Base-by-base conservation (phyloP, 1,139 yeast genomes). In the Yarrowia galli region DNA sequence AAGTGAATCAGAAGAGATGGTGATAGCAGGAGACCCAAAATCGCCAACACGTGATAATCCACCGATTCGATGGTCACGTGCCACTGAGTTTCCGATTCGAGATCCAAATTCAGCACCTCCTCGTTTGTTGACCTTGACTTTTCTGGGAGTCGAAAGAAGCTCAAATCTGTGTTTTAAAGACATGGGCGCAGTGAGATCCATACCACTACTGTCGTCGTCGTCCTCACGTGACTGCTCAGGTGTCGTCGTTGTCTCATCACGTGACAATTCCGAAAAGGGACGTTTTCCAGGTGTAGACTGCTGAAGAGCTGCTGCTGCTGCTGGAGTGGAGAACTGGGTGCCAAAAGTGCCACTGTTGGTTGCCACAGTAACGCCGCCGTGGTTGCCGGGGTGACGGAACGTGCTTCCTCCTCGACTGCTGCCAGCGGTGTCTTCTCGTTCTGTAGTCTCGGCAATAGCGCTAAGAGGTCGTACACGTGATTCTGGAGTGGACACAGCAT, bases 251-350 rank as follows among this genome's bases (percentile, higher is more conserved):
- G n/a, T 22, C 36, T 58, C 64, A 6, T 58, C 51, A 32, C 40
- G 38, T 16, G 64, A 58, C 22, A 58, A 23, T 22, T 58, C 64
- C 10, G 64, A 58, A 32, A 58, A 58, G 20, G 64, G 64, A 16
- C 64, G 20, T 13, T 54, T 54, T 13, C 46, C 46, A 3, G 61
- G 61, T 0, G 61, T 40, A 8, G 32, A 28, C 8, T 28, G 32
- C 9, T 28, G 3, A 7, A 7, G 32, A 28, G 32, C 32, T 1
- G 28, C 18, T 6, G 35, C 12, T 38, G 32, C 13, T 15, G 35
- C 38, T 0, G 51, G 51, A 25, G 51, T 46, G 18, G 51, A 46
- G 35, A 22, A 51, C 22, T 58, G 49, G 12, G 64, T 40, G 12
- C 46, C 46, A 38, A 54, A 40, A 4, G 61, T 54, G 23, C 46